Evolutionary conservation across 169 alveolate genomes (phyloP).

Genomic region (Plasmodium falciparum): DNA sequence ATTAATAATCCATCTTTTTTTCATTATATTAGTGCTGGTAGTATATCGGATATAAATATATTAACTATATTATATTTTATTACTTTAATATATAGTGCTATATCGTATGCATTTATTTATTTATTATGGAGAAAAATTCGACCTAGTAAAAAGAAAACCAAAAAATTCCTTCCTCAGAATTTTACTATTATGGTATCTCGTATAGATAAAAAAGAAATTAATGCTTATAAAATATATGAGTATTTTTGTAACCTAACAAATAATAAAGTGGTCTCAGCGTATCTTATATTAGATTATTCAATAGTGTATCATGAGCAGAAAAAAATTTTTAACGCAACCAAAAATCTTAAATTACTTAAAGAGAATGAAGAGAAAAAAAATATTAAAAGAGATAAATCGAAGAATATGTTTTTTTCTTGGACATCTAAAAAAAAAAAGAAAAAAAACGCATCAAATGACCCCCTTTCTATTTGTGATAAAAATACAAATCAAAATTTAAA

Average conservation of each 20-base stretch:
- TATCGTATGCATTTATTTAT: conserved; percentile 63
- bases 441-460: background rate
- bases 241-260: conserved; percentile 66
- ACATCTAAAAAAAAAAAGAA: conserved; percentile 9
- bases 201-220: conserved; percentile 60
- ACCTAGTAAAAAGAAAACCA: conserved; percentile 68
- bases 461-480: background rate
- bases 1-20: conserved; percentile 62
- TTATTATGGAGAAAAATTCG: conserved; percentile 55
- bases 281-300: conserved; percentile 66
- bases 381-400: conserved; percentile 25
- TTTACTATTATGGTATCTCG: conserved; percentile 75
- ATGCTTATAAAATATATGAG: conserved; percentile 66
- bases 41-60: conserved; percentile 56
- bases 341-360: conserved; percentile 58
- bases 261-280: conserved; percentile 73
- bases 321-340: conserved; percentile 67
- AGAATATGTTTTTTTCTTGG: background rate
- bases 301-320: conserved; percentile 58
- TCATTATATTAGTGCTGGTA: conserved; percentile 75
- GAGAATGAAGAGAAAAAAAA: conserved; percentile 73
- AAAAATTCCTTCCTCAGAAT: conserved; percentile 66
- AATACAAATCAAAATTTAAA: background rate
- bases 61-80: conserved; percentile 52
- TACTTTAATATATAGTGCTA: conserved; percentile 73